Percentiles rank a stretch among this genome's conserved stretches.
Evolutionary conservation across 2,329 filamentous ascomycete species (phyloP).

Genomic region (Colletotrichum filicis): DNA sequence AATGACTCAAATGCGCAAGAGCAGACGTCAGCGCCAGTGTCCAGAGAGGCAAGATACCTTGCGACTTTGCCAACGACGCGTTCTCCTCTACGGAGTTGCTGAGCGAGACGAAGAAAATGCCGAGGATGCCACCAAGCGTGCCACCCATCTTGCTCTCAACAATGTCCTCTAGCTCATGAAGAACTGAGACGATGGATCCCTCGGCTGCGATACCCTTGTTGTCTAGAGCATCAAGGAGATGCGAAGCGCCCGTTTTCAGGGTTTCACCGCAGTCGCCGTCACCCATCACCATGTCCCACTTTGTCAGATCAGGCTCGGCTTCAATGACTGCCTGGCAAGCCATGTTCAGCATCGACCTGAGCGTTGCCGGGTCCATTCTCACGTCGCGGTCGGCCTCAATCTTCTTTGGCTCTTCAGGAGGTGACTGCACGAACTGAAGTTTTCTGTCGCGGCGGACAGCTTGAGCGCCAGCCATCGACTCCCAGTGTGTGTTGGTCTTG

Average conservation of each 20-base stretch:
- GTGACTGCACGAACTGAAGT: conserved; percentile 55
- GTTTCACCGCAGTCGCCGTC: conserved; percentile 76
- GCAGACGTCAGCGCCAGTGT: conserved; percentile 53
- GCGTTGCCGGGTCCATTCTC: conserved; percentile 60
- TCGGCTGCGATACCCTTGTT: conserved; percentile 47
- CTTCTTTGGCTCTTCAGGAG: conserved; percentile 46
- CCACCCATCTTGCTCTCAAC: conserved; percentile 67
- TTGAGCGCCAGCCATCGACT: conserved; percentile 62
- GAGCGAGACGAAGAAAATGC: conserved; percentile 63
- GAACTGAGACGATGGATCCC: conserved; percentile 59
- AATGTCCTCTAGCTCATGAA: conserved; percentile 63
- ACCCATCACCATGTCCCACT: conserved; percentile 71
- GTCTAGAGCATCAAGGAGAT: conserved; percentile 59
- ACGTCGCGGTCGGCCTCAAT: conserved; percentile 54
- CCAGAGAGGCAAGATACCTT: conserved; percentile 55
- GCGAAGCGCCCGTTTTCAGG: conserved; percentile 62
- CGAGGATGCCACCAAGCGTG: conserved; percentile 62
- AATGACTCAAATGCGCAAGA: conserved; percentile 58
- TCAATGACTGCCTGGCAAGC: conserved; percentile 64
- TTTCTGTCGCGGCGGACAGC: conserved; percentile 46
- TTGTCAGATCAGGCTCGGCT: conserved; percentile 71
- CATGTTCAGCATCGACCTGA: conserved; percentile 66
- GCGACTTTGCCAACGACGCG: conserved; percentile 35
- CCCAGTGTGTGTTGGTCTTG: conserved; percentile 68
- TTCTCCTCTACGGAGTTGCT: conserved; percentile 41